A percentile compares a stretch with the other conserved stretches of the same genome.
These are phyloP conservation scores for Colletotrichum agaves DNA, from an alignment of 2,329 filamentous ascomycete species.

Conservation along the genomic window DNA sequence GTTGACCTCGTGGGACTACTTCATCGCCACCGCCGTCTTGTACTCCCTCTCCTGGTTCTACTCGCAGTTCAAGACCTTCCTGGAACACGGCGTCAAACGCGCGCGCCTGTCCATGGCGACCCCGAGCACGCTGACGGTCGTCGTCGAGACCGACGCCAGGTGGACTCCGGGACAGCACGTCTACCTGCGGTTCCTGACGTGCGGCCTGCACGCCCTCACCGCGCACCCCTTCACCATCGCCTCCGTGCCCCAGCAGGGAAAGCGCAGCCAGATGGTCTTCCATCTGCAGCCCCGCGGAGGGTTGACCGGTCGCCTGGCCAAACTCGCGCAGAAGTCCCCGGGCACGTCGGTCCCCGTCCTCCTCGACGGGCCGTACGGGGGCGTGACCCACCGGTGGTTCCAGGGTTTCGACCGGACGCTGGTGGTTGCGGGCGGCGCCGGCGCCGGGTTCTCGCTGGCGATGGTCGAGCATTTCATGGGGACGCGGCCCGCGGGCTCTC, in stretches of 20 bases:
- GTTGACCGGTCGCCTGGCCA: conserved; percentile 59
- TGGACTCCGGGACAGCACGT: conserved; percentile 67
- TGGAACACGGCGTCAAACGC: conserved; percentile 45
- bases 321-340: conserved; percentile 50
- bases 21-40: conserved; percentile 62
- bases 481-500: conserved; percentile 1
- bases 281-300: conserved; percentile 62
- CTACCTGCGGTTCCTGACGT: conserved; percentile 62
- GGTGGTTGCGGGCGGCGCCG: conserved; percentile 66
- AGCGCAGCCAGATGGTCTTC: conserved; percentile 57
- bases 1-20: conserved; percentile 70
- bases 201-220: conserved; percentile 56
- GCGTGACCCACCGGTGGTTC: conserved; percentile 52
- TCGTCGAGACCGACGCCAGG: conserved; percentile 53
- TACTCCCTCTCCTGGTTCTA: conserved; percentile 52
- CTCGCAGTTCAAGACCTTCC: conserved; percentile 48
- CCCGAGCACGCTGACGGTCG: conserved; percentile 50
- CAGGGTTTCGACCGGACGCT: conserved; percentile 54
- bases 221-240: conserved; percentile 67
- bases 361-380: conserved; percentile 70
- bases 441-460: conserved; percentile 62
- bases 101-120: conserved; percentile 24
- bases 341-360: conserved; percentile 55
- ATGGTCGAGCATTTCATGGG: conserved; percentile 55
- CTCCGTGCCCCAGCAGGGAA: conserved; percentile 52